phyloP scores from a whole-genome alignment of 306 rosid species.

The Lathyrus aphaca region DNA sequence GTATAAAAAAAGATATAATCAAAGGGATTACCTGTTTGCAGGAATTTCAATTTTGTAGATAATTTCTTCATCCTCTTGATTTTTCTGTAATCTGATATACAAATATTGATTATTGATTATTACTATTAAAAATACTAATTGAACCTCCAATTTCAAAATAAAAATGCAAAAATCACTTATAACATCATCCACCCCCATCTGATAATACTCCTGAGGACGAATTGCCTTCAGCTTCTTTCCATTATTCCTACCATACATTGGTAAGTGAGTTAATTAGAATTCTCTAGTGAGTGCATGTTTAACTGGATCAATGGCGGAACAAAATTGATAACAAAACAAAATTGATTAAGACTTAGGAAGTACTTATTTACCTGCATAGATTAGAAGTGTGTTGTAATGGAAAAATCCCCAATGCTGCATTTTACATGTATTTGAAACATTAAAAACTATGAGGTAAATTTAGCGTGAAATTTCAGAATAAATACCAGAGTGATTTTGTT shows the following conservation, averaged over 20 bases:
- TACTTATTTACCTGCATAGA: slow-evolving; percentile 61
- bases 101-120: slow-evolving; percentile 1
- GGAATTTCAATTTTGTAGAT: slow-evolving; percentile 78
- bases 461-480: slow-evolving; percentile 23
- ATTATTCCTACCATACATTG: too few species aligned
- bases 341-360: too few species aligned
- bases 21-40: slow-evolving; percentile 66
- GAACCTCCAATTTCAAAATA: too few species aligned
- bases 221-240: too few species aligned
- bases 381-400: slow-evolving; percentile 35
- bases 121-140: not conserved
- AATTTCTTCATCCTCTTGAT: slow-evolving; percentile 60
- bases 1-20: not conserved
- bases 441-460: not conserved
- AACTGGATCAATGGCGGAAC: too few species aligned
- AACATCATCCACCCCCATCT: too few species aligned
- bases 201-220: too few species aligned
- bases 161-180: slow-evolving; percentile 48
- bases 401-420: slow-evolving; percentile 22
- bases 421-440: not conserved
- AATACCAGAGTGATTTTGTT: slow-evolving; percentile 3
- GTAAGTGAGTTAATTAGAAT: too few species aligned
- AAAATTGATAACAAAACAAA: too few species aligned
- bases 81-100: slow-evolving; percentile 78
- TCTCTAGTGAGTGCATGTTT: too few species aligned